phyloP scores from a whole-genome alignment of 2,329 filamentous ascomycete genomes.

The Torrubiella hemipterigena region DNA sequence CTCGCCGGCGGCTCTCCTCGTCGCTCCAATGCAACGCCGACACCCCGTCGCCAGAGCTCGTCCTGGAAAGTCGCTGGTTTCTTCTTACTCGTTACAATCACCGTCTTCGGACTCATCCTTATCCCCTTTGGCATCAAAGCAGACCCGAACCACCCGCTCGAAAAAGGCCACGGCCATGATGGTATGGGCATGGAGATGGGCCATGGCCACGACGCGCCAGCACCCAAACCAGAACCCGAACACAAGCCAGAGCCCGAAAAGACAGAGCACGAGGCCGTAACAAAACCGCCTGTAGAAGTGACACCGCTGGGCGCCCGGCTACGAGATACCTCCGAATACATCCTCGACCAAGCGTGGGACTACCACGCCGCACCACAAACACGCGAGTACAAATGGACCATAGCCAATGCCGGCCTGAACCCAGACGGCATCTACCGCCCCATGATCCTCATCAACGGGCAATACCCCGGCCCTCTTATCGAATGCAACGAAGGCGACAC shows the following conservation, averaged over 20 bases:
- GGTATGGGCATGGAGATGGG: not conserved
- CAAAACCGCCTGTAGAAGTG: slow-evolving; percentile 12
- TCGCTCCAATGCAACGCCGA: not conserved
- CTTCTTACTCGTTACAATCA: slow-evolving; percentile 12
- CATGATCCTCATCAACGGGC: slow-evolving; percentile 61
- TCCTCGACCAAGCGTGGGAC: slow-evolving; percentile 46
- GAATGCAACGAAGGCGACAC: slow-evolving; percentile 64
- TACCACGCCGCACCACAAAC: slow-evolving; percentile 32
- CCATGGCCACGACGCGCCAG: slow-evolving; percentile 1
- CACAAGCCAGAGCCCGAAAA: not conserved
- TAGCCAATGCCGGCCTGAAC: slow-evolving; percentile 44
- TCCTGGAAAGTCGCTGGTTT: slow-evolving; percentile 10
- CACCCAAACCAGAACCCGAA: not conserved
- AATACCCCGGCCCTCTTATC: slow-evolving; percentile 63
- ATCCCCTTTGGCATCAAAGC: slow-evolving; percentile 11
- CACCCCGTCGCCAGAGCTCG: not conserved
- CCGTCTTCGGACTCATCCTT: slow-evolving; percentile 11
- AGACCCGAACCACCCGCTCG: not conserved
- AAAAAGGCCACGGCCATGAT: slow-evolving; percentile 1
- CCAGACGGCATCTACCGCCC: slow-evolving; percentile 46
- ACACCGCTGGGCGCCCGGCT: slow-evolving; percentile 12
- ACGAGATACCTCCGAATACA: slow-evolving; percentile 34
- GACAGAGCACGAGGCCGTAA: not conserved
- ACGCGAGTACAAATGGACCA: slow-evolving; percentile 48
- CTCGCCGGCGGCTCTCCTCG: too few relatives aligned